Conservation (phyloP, 2,329 filamentous ascomycete species). For the Amauroascus verrucosus region DNA sequence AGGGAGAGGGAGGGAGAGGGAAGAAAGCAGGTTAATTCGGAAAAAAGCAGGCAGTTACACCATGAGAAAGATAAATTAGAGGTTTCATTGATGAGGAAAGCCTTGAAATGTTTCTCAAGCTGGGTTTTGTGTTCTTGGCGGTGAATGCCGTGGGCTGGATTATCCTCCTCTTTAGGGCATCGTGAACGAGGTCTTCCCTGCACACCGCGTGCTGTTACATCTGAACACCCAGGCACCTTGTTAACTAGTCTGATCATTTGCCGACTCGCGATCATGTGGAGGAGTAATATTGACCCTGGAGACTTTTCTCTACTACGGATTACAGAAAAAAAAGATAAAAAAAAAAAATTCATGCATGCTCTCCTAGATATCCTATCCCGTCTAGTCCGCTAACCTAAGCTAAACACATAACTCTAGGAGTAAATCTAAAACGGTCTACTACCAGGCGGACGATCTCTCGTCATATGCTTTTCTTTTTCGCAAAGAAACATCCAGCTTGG, state of each 20-base stretch:
- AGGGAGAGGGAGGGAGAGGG: no score
- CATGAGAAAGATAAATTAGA: background rate
- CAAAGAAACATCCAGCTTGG: no score
- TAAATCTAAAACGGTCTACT: no score
- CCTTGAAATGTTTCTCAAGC: background rate
- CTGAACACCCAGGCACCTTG: background rate
- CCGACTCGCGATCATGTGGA: background rate
- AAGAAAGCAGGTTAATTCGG: background rate
- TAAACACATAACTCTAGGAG: no score
- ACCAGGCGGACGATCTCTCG: no score
- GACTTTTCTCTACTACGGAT: no score
- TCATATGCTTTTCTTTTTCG: no score
- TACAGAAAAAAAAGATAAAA: no score
- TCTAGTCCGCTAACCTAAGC: no score
- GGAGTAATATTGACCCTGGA: no score
- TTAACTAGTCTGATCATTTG: background rate
- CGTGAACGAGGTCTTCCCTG: slow-evolving; percentile 1
- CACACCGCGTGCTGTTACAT: background rate
- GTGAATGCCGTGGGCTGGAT: slow-evolving; percentile 4
- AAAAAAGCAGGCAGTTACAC: background rate
- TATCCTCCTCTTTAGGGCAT: background rate
- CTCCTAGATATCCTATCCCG: no score
- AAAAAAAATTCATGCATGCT: no score
- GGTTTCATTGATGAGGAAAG: background rate
- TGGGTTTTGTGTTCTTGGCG: background rate